phyloP scores from a whole-genome alignment of 2,329 filamentous ascomycete species.

The Phialemonium atrogriseum region DNA sequence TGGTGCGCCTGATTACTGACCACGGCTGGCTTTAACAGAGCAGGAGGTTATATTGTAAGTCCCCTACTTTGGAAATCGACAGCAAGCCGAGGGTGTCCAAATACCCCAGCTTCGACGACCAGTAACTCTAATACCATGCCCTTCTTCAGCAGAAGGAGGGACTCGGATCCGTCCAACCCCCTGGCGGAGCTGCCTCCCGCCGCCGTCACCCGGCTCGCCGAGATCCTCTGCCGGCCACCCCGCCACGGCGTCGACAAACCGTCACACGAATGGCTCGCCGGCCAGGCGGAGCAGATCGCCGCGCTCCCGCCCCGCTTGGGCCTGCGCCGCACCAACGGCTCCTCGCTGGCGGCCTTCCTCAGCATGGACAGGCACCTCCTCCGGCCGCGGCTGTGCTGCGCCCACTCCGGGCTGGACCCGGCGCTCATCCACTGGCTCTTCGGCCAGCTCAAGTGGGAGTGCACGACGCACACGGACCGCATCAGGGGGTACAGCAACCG shows the following conservation, averaged over 20 bases:
- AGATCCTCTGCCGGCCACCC: slow-evolving; percentile 10
- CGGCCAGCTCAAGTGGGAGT: slow-evolving; percentile 31
- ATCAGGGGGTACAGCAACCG: slow-evolving; percentile 17
- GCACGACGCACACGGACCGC: slow-evolving; percentile 21
- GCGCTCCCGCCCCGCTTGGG: not conserved
- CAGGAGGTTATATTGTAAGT: too few relatives aligned
- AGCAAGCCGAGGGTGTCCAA: too few relatives aligned
- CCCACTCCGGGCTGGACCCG: slow-evolving; percentile 32
- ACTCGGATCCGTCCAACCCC: too few relatives aligned
- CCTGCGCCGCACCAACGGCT: not conserved
- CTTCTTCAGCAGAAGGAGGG: too few relatives aligned
- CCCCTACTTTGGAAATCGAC: too few relatives aligned
- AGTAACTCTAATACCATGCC: too few relatives aligned
- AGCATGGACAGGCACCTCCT: not conserved
- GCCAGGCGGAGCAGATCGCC: not conserved
- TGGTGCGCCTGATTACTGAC: too few relatives aligned
- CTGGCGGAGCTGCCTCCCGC: slow-evolving; percentile 6
- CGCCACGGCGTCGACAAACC: not conserved
- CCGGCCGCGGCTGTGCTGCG: slow-evolving; percentile 24
- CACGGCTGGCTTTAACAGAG: too few relatives aligned
- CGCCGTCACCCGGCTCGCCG: slow-evolving; percentile 9
- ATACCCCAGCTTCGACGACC: too few relatives aligned
- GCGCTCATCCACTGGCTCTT: slow-evolving; percentile 35
- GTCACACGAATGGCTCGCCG: not conserved
- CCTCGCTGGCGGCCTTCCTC: not conserved